Evolutionary conservation across 2,329 filamentous ascomycete genomes (phyloP), one percentile per base, ranked within the genome.

Genomic region (Pseudofabraea citricarpa): DNA sequence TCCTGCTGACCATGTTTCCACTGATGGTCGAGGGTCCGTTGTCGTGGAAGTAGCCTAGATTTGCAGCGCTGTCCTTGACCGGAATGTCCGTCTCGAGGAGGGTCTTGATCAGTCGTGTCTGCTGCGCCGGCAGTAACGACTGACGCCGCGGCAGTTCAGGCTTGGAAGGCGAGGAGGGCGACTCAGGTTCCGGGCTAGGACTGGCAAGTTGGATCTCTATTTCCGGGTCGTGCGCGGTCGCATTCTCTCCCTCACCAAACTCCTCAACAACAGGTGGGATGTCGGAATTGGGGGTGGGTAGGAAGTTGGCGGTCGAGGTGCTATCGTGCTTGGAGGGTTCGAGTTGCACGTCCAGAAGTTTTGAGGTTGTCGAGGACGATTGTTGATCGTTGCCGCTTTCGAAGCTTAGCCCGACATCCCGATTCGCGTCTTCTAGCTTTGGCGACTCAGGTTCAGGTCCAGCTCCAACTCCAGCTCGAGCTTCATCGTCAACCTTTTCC

Each of bases 1-100:
- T 96, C 62, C 88, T 78, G 45, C 75, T 80, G 52, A 78, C 68
- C 79, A 83, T 83, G 21, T 57, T 56, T 15, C 51, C 46, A 45
- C 52, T 59, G 41, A 57, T 59, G 31, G 56, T 55, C 41, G 55
- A 48, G 5, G 56, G 56, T 20, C 50, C 57, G 54, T 58, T 51
- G 19, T 40, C 35, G 2, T 55, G 48, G 45, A 64, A 65, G 48
- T 60, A 62, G 45, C 62, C 60, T 35, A 53, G 41, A 45, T 46
- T 47, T 40, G 48, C 44, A 62, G 61, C 62, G 63, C 53, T 50
- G 43, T 50, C 52, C 53, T 58, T 60, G 50, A 54, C 50, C 7
- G 64, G 57, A n/a, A 57, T 52, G 16, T 59, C 56, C 9, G 58
- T 56, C 52, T 73, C 68, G 48, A 82, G 69, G 37, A 82, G 67